A percentile compares a stretch with the other conserved stretches of the same genome.
Evolutionary conservation across 2,329 filamentous ascomycete species (phyloP).

Genomic region (Endocalyx cinctus): DNA sequence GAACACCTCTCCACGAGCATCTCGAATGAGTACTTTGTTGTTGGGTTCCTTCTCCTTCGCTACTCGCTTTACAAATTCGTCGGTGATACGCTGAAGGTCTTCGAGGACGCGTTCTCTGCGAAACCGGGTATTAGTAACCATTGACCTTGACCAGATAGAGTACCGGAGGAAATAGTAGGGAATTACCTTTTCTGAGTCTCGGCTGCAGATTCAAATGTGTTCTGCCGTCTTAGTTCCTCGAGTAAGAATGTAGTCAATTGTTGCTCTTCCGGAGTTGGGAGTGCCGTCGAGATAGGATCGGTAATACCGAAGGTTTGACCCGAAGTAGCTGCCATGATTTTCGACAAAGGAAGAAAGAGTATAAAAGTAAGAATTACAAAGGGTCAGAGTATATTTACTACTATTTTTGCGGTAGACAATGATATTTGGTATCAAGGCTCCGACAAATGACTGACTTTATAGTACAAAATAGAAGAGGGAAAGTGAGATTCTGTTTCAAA

Average conservation of each 20-base stretch:
- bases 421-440: too few relatives aligned
- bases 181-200: slow-evolving; percentile 77
- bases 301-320: slow-evolving; percentile 60
- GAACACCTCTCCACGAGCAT: slow-evolving; percentile 87
- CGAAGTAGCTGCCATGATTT: slow-evolving; percentile 14
- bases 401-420: too few relatives aligned
- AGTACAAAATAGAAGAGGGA: too few relatives aligned
- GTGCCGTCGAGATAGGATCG: slow-evolving; percentile 70
- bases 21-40: slow-evolving; percentile 72
- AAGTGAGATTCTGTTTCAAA: too few relatives aligned
- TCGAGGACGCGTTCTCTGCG: slow-evolving; percentile 65
- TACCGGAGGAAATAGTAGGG: slow-evolving; percentile 12
- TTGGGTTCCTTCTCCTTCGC: slow-evolving; percentile 67
- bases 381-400: too few relatives aligned
- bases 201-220: slow-evolving; percentile 81
- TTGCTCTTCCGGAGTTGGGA: slow-evolving; percentile 74
- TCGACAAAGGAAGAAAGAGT: too few relatives aligned
- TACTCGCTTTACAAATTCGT: slow-evolving; percentile 83
- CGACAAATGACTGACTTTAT: too few relatives aligned
- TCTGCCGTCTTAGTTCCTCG: slow-evolving; percentile 79
- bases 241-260: slow-evolving; percentile 74
- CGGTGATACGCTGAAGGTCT: slow-evolving; percentile 72
- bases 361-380: too few relatives aligned
- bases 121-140: slow-evolving; percentile 1
- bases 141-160: neutral